phyloP scores from a whole-genome alignment of 345 rosid genomes.

The Dovyalis caffra region DNA sequence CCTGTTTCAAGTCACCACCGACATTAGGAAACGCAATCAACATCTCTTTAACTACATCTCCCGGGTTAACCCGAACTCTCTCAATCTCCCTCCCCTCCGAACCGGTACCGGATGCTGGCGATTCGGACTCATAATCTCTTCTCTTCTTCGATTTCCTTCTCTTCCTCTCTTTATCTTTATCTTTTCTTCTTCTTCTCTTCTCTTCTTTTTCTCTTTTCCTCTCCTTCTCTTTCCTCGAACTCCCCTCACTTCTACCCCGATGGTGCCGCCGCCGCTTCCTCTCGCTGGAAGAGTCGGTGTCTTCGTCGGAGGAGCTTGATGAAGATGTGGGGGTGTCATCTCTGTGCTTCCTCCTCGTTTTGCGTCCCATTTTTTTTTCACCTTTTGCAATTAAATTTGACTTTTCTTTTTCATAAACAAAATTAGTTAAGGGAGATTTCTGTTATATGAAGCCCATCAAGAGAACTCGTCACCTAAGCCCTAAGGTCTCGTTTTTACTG shows the following conservation, averaged over 20 bases:
- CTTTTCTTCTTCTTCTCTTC: constrained; percentile 35
- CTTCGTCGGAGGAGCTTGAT: constrained; percentile 40
- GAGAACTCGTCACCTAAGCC: too few species aligned
- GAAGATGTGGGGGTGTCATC: constrained; percentile 39
- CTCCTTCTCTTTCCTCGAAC: constrained; percentile 56
- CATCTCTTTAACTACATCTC: constrained; percentile 46
- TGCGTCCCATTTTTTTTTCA: constrained; percentile 20
- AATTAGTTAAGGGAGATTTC: not conserved
- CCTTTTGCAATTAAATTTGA: not conserved
- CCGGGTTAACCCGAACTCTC: constrained; percentile 36
- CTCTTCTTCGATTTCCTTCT: constrained; percentile 46
- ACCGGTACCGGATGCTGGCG: constrained; percentile 24
- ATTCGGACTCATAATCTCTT: constrained; percentile 33
- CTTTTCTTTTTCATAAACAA: too few species aligned
- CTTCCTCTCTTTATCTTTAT: constrained; percentile 40
- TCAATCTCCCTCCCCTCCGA: constrained; percentile 38
- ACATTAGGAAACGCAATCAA: constrained; percentile 60
- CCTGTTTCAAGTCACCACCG: constrained; percentile 71
- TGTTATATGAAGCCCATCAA: not conserved
- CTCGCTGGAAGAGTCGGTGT: constrained; percentile 46
- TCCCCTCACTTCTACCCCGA: constrained; percentile 38
- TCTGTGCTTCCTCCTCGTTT: constrained; percentile 37
- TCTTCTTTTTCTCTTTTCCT: constrained; percentile 42
- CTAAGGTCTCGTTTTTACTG: not conserved
- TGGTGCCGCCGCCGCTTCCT: constrained; percentile 26